Base-by-base conservation (phyloP, 148 eudicot species). In the Rhododendron williamsianum region DNA sequence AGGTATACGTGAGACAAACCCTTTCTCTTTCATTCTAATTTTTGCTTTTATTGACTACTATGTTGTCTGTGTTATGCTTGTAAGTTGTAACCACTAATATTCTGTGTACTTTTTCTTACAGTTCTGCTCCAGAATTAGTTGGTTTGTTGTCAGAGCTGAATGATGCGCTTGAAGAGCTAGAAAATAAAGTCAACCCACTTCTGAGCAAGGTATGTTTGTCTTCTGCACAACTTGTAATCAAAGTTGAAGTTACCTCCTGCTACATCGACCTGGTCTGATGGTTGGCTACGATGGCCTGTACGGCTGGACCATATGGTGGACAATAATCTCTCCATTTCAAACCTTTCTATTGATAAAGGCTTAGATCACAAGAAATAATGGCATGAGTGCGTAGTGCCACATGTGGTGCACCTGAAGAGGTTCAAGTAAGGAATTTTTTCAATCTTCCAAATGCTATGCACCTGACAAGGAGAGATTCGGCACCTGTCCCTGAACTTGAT, bases 101-200 rank as follows among this genome's bases (percentile, higher is more conserved):
- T 5, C 43, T 33, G 73, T 38, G 15, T 48, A 69, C 18, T 18
- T 77, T 69, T 60, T 71, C 65, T 69, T 89, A 87, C 92, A 97
- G 99, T 86, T 94, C 94, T 89, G 98, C 98, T 71, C 99, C 99
- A 38, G 99, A 97, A 86, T 88, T 97, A 87, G 92, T 95, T 88
- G 96, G 95, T 89, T 88, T 95, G 46, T 88, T 97, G 49, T 88
- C 92, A 67, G 98, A 95, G 92, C 93, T 97, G 23, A 90, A 91
- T 86, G 92, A 94, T 89, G 91, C 96, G 25, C 81, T 91, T 86
- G 89, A 88, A 43, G 91, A 94, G 85, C 99, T 97, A 82, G 98
- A 96, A 87, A 90, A 90, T 84, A 88, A 89, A 88, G 94, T 97
- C 78, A 86, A 92, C 90, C 99, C 98, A 56, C 91, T 93, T 78